Base-by-base conservation (phyloP, 2,329 filamentous ascomycete genomes). In the Neonectria sp. region DNA sequence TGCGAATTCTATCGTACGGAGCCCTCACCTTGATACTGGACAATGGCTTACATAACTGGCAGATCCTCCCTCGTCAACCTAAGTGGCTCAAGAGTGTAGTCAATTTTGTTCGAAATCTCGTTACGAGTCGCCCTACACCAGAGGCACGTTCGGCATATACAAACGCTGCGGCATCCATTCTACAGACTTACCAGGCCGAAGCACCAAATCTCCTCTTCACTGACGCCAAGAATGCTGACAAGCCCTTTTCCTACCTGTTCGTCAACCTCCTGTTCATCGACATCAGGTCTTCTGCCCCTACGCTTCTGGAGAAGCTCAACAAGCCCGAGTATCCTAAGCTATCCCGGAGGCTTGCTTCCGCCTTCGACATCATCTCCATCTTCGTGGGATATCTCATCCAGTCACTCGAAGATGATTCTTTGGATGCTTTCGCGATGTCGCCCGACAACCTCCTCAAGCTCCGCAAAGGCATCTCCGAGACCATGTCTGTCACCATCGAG, bases 251-350 rank as follows among this genome's bases (percentile, higher is more conserved):
- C 1, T 92, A 90, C 72, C 81, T 92, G 4, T 85, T 93, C 63
- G 78, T 92, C 61, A 91, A 88, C 71, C 85, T 92, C n/a, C 75
- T 92, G 7, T 84, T 92, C 37, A 88, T 92, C 64, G 91, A 93
- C 75, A 83, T 93, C 29, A 86, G 89, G 46, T 87, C 90, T 13
- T 89, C 89, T 1, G 83, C 90, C 27, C 91, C 91, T 2, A 82
- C 85, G 3, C 82, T 93, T 2, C 82, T 92, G 2, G 82, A 85
- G 48, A 83, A 87, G 60, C 84, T 92, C 63, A 90, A 90, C 74
- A 84, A 81, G 27, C 80, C 85, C 1, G 80, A 82, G 2, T 92
- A 93, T 72, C 76, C 80, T 2, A 73, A 78, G 17, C 84, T 80
- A 8, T 86, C 90, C 1, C 80, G 82, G 21, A 85, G 90, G 3